Conservation (phyloP, 805 yeast genomes). For the Trichomonascus vanleenenianus region DNA sequence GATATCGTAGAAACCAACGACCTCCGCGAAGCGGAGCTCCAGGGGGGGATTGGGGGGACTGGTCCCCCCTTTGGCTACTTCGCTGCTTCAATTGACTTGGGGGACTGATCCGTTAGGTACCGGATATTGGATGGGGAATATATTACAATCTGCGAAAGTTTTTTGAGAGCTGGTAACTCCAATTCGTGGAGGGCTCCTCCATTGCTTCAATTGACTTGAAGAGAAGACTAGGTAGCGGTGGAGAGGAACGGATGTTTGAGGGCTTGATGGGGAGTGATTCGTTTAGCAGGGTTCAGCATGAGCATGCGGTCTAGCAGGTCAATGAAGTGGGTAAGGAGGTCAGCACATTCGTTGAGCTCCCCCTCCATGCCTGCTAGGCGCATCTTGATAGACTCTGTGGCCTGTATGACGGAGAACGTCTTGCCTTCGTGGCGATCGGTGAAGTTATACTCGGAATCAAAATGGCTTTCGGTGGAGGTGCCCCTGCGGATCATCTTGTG, state of each 20-base stretch:
- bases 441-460: conserved; percentile 24
- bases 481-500: conserved; percentile 26
- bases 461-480: conserved; percentile 20
- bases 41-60: too few relatives aligned
- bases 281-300: conserved; percentile 47
- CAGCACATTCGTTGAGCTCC: conserved; percentile 2
- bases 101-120: too few relatives aligned
- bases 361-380: conserved; percentile 10
- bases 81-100: too few relatives aligned
- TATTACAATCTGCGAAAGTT: too few relatives aligned
- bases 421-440: conserved; percentile 17
- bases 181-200: too few relatives aligned
- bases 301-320: conserved; percentile 27
- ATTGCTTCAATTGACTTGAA: too few relatives aligned
- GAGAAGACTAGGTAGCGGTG: conserved; percentile 30
- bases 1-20: too few relatives aligned
- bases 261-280: conserved; percentile 64
- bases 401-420: neutral
- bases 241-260: conserved; percentile 44
- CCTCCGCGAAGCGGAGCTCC: too few relatives aligned
- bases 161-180: too few relatives aligned
- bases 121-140: too few relatives aligned
- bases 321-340: conserved; percentile 16
- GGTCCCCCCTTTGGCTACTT: too few relatives aligned
- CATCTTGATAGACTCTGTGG: conserved; percentile 1